Evolutionary conservation across 495 filamentous ascomycete species (phyloP), one percentile per base, ranked within the genome.

Genomic region (Tuber umbilicatum): DNA sequence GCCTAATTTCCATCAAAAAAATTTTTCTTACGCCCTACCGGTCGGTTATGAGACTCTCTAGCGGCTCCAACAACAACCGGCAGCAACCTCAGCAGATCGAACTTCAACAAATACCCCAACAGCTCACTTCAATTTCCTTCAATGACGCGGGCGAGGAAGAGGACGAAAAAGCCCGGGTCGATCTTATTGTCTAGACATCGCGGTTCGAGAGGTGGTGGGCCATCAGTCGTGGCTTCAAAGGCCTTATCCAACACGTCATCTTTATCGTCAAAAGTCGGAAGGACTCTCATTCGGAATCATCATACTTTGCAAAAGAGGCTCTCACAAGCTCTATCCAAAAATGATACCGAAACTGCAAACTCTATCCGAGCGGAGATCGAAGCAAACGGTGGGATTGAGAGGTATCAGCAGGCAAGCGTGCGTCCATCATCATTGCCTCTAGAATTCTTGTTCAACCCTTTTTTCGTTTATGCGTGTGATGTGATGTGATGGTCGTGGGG

Each of bases 371-470:
- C 86, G 1, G 84, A 88, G 77, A 92, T 94, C 74, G 85, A 87
- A 69, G 84, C 84, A 68, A 86, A 92, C 64, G 95, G 96, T 37
- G 96, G 96, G 1, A 84, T 99, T 42, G 85, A 91, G 75, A 88
- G 85, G 42, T 99, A 99, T 80, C 95, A 99, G 82, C 86, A 88
- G 73, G 95, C 95, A 60, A 98, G 95, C 84, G 90, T 93, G 67
- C 87, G 78, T 73, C 50, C 50, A 70, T 70, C 73, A 31, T 72
- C 71, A 64, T 35, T 64, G 12, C 31, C 55, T 27, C 55, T 64
- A 3, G 55, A 35, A 64, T 35, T 64, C 12, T 64, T 64, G 55
- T 35, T 64, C 27, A 35, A 64, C 55, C 55, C 31, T 64, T 64
- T 50, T 39, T 42, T 41, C 42, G n/a, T 10, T 38, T 50, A 38